Conservation (phyloP, 768 basidiomycete species). For the Glaciozyma martinii region DNA sequence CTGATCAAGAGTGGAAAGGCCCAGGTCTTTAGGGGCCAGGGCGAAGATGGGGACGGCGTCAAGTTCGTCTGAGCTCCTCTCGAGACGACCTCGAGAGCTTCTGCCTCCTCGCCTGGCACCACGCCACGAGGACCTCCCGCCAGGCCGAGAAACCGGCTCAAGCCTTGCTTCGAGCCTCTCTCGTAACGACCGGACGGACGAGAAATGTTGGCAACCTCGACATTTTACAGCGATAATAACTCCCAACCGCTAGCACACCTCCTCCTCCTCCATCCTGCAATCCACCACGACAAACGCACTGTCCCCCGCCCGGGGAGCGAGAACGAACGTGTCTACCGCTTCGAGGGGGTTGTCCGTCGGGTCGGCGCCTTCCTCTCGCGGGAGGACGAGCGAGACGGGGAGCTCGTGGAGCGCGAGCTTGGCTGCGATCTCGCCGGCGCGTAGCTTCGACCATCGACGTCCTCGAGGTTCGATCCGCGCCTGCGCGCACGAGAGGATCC, state of each 20-base stretch:
- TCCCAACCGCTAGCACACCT: too few relatives aligned
- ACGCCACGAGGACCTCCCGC: too few relatives aligned
- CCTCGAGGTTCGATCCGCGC: neutral
- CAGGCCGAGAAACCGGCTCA: too few relatives aligned
- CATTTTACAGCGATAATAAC: too few relatives aligned
- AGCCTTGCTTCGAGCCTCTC: too few relatives aligned
- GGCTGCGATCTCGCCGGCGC: neutral
- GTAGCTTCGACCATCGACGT: neutral
- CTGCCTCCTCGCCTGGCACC: too few relatives aligned
- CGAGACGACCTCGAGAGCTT: neutral
- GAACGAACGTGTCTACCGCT: neutral
- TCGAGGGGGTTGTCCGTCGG: neutral
- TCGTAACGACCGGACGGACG: too few relatives aligned
- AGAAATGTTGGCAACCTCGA: too few relatives aligned
- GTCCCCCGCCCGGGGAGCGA: neutral
- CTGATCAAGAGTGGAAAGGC: slow-evolving; percentile 43
- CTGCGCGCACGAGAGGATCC: neutral
- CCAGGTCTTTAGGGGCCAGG: slow-evolving; percentile 41
- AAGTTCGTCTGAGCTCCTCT: slow-evolving; percentile 36
- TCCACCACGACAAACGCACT: neutral
- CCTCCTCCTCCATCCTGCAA: too few relatives aligned
- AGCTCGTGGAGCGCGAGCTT: neutral
- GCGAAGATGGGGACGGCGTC: slow-evolving; percentile 42
- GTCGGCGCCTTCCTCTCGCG: neutral
- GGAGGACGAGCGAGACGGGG: neutral